Evolutionary conservation across 768 basidiomycete genomes (phyloP), one percentile per base, ranked within the genome.

Genomic region (Suillus subluteus): DNA sequence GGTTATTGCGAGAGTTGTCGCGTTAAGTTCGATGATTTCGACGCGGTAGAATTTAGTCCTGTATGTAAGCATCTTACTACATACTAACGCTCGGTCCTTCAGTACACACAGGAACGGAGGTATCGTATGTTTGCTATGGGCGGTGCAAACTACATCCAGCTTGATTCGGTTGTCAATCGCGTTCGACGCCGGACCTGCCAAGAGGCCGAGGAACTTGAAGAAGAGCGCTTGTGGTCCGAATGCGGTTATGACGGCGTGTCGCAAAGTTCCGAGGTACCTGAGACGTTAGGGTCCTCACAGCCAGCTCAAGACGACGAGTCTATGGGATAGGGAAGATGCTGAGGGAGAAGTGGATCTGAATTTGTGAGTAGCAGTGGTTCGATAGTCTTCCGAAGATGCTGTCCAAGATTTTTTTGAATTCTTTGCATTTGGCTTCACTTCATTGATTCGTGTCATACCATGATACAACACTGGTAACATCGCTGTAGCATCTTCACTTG

Each of bases 1-100:
- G 98, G 98, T 6, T 99, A 98, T 78, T 99, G 98, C 77, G 98
- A 99, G 78, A 96, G 95, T 75, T 99, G 98, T 77, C 87, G 97
- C 44, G 73, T 84, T 65, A 95, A 95, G 77, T 99, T 96, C 73
- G 89, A 91, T 0, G 91, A 97, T 77, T 97, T 99, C 72, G 86
- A 87, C 67, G 78, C 81, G 70, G 97, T 98, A 71, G 73, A 89
- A 30, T 35, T 66, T 30, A 63, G 61, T 4, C 23, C 64, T 32
- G 48, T 26, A 23, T 40, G n/a, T 32, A 5, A 16, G 18, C 64
- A 54, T 23, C 11, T 32, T 32, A 26, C 26, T 32, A 26, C 26
- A 26, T 26, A 32, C 66, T 64, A 44, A 40, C 66, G 62, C 65
- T 67, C 23, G 62, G 44, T 55, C 2, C 66, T 58, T 62, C 71